Evolutionary conservation across 345 rosid genomes (phyloP).

Genomic region (Microcos paniculata): DNA sequence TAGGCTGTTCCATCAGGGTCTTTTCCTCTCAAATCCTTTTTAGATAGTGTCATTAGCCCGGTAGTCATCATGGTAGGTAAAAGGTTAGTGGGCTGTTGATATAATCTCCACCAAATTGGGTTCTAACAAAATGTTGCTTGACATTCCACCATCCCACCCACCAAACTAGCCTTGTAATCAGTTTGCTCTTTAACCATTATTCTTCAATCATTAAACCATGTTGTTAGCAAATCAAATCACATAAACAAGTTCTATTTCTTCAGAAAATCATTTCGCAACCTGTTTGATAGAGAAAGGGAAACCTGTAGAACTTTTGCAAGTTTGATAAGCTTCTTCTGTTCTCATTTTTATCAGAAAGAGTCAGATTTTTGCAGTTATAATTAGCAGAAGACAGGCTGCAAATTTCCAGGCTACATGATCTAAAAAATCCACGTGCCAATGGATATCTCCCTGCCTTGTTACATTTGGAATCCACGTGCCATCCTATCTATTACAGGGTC

Average conservation of each 20-base stretch:
- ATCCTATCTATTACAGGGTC: background rate
- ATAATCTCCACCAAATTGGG: background rate
- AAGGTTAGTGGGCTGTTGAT: conserved; percentile 11
- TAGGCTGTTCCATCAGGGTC: background rate
- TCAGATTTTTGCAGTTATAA: too few species aligned
- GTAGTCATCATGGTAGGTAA: conserved; percentile 12
- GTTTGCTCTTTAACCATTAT: background rate
- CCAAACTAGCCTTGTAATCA: background rate
- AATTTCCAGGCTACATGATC: too few species aligned
- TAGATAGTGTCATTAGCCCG: background rate
- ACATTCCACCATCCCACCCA: background rate
- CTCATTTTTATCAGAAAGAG: background rate
- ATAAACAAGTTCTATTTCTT: background rate
- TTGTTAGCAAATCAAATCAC: background rate
- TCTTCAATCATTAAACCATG: too few species aligned
- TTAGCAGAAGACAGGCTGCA: too few species aligned
- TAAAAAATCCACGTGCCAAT: background rate
- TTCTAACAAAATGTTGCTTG: conserved; percentile 7
- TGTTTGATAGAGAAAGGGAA: background rate
- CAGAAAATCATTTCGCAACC: background rate
- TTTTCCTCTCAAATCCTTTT: background rate
- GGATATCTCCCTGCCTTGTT: background rate
- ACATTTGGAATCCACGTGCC: background rate
- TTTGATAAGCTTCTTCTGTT: background rate
- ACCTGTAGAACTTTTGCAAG: background rate